Base-by-base conservation (phyloP, 805 yeast genomes). In the Candida orba region DNA sequence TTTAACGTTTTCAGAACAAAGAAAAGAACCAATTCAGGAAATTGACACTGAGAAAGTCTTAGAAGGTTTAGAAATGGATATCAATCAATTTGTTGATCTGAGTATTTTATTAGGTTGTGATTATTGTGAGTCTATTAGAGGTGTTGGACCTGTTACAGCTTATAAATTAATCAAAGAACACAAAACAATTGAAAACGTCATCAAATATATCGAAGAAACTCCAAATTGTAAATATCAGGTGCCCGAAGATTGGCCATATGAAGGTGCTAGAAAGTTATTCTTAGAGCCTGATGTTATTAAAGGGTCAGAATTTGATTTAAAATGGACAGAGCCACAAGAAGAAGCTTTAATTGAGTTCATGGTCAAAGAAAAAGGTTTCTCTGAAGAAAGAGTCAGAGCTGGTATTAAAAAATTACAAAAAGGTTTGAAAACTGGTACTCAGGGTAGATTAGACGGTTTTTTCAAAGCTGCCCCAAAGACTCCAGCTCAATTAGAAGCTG, bases 121-220 rank as follows among this genome's bases (percentile, higher is more conserved):
- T 68, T 93, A 93, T 64, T 88, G 96, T 66, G 97, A 91, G 51
- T 85, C 96, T 4, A 90, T 93, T 46, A 79, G 79, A 54, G 99
- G 99, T 22, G 82, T 93, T 48, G 99, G 99, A 8, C 98, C 98
- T 1, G 93, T 85, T 2, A 91, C 96, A 1, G 99, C 97, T 0
- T 71, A 76, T 50, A 91, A 93, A 58, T 71, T 93, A 48, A 87
- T 93, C 49, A 83, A 81, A 58, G 96, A 91, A 57, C 89, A 87
- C 61, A 81, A 84, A 1, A 72, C 84, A 0, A 71, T 93, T 39
- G 98, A 91, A 48, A 81, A 81, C 33, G 79, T 93, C 35, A 76
- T 91, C 34, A 79, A 78, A 52, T 69, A 65, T 46, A 76, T 89
- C 31, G 39, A 41, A 24, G 72, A 78, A 40, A 62, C 60, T 24